Percentiles rank a stretch among this genome's conserved stretches.
Conservation (phyloP, 768 basidiomycete species). For the Guyanaporus albipodus region DNA sequence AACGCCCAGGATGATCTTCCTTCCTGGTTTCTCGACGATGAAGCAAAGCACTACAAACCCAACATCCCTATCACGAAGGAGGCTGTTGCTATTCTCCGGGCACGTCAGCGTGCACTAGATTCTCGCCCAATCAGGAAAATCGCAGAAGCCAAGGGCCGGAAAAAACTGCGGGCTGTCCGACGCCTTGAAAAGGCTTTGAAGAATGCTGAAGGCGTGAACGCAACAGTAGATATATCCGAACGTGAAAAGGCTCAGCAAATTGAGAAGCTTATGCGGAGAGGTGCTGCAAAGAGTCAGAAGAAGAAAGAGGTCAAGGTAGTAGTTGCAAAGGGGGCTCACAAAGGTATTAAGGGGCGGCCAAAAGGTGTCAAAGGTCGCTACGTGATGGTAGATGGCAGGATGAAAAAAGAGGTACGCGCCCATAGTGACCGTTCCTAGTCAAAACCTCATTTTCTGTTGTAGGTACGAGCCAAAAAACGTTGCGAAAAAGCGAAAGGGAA, state of each 20-base stretch:
- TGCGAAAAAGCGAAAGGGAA: constrained; percentile 71
- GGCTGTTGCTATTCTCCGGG: constrained; percentile 78
- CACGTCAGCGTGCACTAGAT: constrained; percentile 89
- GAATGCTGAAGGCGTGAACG: constrained; percentile 91
- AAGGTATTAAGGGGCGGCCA: constrained; percentile 87
- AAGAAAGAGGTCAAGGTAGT: constrained; percentile 81
- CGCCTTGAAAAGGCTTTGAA: constrained; percentile 89
- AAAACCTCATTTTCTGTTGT: constrained; percentile 5
- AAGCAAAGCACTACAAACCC: constrained; percentile 85
- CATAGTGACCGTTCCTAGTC: not conserved
- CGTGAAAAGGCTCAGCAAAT: constrained; percentile 92
- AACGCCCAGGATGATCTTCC: constrained; percentile 91
- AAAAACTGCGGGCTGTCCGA: constrained; percentile 86
- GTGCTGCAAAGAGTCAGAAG: constrained; percentile 63
- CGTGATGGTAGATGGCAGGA: constrained; percentile 89
- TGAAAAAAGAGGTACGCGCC: constrained; percentile 78
- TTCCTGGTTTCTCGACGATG: constrained; percentile 96
- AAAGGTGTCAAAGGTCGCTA: constrained; percentile 96
- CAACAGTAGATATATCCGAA: constrained; percentile 88
- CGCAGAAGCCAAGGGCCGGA: constrained; percentile 96
- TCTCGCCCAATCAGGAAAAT: constrained; percentile 98
- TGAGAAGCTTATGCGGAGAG: constrained; percentile 85
- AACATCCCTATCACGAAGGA: constrained; percentile 98
- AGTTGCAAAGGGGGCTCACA: constrained; percentile 88
- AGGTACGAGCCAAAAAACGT: constrained; percentile 84